These are phyloP conservation scores for Penicillium arizonense DNA, from an alignment of 495 filamentous ascomycete species.

Conservation along the genomic window DNA sequence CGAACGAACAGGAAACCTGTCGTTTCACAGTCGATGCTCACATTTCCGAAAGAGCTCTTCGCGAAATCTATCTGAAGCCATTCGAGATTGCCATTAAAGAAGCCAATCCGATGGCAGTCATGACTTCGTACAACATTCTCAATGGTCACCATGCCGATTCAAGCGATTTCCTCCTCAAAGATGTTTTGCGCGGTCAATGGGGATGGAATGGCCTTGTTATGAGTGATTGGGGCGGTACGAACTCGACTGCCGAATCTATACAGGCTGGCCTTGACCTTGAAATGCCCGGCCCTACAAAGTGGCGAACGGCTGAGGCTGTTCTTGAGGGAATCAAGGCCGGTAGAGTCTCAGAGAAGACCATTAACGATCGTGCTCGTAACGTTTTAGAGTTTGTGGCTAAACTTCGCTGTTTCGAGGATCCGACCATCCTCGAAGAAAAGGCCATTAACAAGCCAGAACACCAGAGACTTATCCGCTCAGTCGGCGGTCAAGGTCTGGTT, in stretches of 20 bases:
- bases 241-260: conserved; percentile 31
- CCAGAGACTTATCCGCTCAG: conserved; percentile 50
- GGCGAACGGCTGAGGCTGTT: conserved; percentile 26
- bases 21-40: conserved; percentile 54
- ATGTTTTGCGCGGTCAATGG: conserved; percentile 63
- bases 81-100: conserved; percentile 64
- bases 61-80: conserved; percentile 66
- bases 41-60: conserved; percentile 58
- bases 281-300: conserved; percentile 61
- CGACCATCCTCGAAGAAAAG: neutral
- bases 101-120: conserved; percentile 54
- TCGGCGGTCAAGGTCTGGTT: conserved; percentile 60
- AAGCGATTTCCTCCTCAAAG: conserved; percentile 51
- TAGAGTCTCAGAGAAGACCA: conserved; percentile 1
- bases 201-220: conserved; percentile 61
- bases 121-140: conserved; percentile 70
- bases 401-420: conserved; percentile 34
- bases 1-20: conserved; percentile 65
- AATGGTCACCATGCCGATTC: conserved; percentile 64
- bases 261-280: conserved; percentile 64
- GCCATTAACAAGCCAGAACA: conserved; percentile 49
- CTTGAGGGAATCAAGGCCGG: neutral
- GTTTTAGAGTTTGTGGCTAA: conserved; percentile 48
- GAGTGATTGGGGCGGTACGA: conserved; percentile 61
- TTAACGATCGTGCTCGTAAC: conserved; percentile 31